Conservation (phyloP, 441 rosid genomes). For the Cnidoscolus chayamansa region DNA sequence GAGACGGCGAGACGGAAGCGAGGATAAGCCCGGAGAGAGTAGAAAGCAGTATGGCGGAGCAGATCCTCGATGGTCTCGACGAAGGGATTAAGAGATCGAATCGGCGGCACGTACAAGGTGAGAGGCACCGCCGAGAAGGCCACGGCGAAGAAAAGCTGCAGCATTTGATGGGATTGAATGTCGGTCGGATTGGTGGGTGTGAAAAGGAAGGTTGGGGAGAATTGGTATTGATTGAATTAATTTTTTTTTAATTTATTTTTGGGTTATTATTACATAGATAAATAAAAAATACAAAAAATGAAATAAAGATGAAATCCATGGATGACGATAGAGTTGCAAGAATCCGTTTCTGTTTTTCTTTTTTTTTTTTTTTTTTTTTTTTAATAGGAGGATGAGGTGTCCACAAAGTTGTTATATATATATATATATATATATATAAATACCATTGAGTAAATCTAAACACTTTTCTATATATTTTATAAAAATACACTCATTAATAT, state of each 20-base stretch:
- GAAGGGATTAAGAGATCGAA: constrained; percentile 56
- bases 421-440: too few relatives aligned
- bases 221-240: background rate
- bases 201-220: background rate
- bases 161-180: constrained; percentile 33
- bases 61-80: constrained; percentile 46
- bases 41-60: constrained; percentile 37
- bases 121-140: constrained; percentile 76
- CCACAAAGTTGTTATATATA: too few relatives aligned
- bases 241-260: too few relatives aligned
- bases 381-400: too few relatives aligned
- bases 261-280: too few relatives aligned
- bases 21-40: constrained; percentile 44
- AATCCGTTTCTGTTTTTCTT: too few relatives aligned
- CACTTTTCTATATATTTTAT: too few relatives aligned
- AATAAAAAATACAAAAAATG: too few relatives aligned
- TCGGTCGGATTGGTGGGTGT: background rate
- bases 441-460: too few relatives aligned
- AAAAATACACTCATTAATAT: too few relatives aligned
- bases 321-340: background rate
- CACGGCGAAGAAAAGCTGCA: constrained; percentile 56
- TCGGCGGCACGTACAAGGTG: constrained; percentile 66
- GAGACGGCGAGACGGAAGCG: constrained; percentile 47
- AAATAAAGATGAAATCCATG: too few relatives aligned
- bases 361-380: too few relatives aligned